Percentiles rank a stretch among this genome's conserved stretches.
Conservation (phyloP, 257 asterid species). For the Nicotiana attenuata region DNA sequence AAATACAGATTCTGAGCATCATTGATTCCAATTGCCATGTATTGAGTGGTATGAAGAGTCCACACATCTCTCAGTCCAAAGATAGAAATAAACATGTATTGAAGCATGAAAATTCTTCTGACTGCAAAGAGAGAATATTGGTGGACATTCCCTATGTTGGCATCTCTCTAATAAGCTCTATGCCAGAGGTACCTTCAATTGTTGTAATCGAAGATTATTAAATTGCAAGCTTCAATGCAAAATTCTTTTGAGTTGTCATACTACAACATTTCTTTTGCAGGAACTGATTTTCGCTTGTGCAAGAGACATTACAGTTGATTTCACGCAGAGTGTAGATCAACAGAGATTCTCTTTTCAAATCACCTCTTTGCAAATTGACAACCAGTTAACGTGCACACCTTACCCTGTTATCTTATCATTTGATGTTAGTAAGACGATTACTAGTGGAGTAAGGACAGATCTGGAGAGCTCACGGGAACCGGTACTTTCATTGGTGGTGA, state of each 20-base stretch:
- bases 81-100: constrained; percentile 44
- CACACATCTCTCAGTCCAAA: constrained; percentile 43
- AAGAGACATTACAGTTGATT: constrained; percentile 51
- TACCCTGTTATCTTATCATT: constrained; percentile 89
- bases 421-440: constrained; percentile 42
- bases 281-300: constrained; percentile 89
- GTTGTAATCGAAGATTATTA: neutral
- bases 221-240: neutral
- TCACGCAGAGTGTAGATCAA: constrained; percentile 71
- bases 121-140: constrained; percentile 59
- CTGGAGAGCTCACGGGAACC: constrained; percentile 54
- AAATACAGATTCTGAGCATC: constrained; percentile 76
- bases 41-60: constrained; percentile 59
- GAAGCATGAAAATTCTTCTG: constrained; percentile 40
- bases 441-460: constrained; percentile 34
- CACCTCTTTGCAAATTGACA: constrained; percentile 78
- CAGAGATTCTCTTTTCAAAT: constrained; percentile 73
- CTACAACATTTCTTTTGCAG: constrained; percentile 36
- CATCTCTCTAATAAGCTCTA: constrained; percentile 78
- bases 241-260: constrained; percentile 11
- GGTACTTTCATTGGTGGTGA: constrained; percentile 64
- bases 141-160: constrained; percentile 82
- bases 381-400: constrained; percentile 67
- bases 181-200: constrained; percentile 59
- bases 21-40: constrained; percentile 81